Base-by-base conservation (phyloP, 495 filamentous ascomycete genomes). In the Aspergillus diversus region DNA sequence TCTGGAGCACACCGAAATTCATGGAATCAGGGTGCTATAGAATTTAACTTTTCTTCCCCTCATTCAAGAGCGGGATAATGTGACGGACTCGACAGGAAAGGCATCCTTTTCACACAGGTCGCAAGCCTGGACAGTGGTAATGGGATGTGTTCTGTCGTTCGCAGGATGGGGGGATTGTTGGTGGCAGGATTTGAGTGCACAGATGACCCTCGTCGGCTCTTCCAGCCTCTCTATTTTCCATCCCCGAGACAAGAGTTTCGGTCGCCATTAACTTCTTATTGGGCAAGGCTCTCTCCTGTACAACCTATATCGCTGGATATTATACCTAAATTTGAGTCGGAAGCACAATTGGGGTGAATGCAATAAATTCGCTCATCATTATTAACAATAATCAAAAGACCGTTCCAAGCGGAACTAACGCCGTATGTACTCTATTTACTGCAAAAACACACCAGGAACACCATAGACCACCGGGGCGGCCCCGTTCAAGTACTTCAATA, bases 401-500 rank as follows among this genome's bases (percentile, higher is more conserved):
- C 21, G 21, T 27, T 27, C 21, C 21, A 27, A 27, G 21, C 21
- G 21, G 33, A 52, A 33, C 42, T 59, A 33, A 32, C 48, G 13
- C 33, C n/a, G 13, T 3, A 50, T n/a, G 16, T 47, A 55, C 12
- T 31, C 48, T 17, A 39, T 52, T 34, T 70, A 83, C 61, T 75
- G 74, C 64, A 98, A 80, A 78, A 91, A 97, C 62, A 97, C 90
- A 61, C 64, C 60, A 5, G 95, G 95, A 70, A 99, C 86, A 3
- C 95, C 95, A 82, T 98, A 99, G 47, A 98, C 90, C 55, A 92
- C 92, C 15, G 92, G 90, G 63, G 93, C 92, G 11, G 93, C 95
- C 0, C 92, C 95, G 69, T 96, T 99, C 64, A 98, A 80, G 79
- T 96, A 97, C 69, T 85, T 84, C 75, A 98, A 86, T 64, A 90